Percentiles rank a stretch among this genome's conserved stretches.
These are phyloP conservation scores for Saturnispora gosingensis DNA, from an alignment of 805 yeast species.

Conservation along the genomic window DNA sequence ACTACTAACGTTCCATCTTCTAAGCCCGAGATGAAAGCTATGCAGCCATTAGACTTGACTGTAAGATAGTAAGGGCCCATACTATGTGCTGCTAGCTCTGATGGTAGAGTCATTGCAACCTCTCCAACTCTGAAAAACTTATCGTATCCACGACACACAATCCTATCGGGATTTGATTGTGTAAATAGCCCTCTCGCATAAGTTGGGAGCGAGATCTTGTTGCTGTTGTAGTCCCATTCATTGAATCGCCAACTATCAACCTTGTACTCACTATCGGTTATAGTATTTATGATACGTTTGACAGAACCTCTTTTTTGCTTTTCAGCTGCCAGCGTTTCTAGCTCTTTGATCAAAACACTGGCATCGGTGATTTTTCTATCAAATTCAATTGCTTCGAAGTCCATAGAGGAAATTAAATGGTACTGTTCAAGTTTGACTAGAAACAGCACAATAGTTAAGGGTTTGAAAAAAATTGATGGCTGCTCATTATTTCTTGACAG, in stretches of 20 bases:
- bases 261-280: constrained; percentile 17
- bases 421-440: neutral
- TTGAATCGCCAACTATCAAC: constrained; percentile 65
- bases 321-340: constrained; percentile 3
- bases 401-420: neutral
- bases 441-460: neutral
- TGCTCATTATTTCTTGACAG: neutral
- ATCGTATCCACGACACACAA: constrained; percentile 83
- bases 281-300: constrained; percentile 16
- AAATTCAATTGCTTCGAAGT: neutral
- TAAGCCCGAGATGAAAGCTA: constrained; percentile 71
- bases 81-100: constrained; percentile 37
- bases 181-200: constrained; percentile 82
- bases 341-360: neutral
- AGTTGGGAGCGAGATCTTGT: constrained; percentile 49
- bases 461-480: neutral
- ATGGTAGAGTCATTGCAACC: constrained; percentile 41
- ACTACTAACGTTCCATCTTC: constrained; percentile 71
- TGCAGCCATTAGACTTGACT: constrained; percentile 89
- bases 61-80: constrained; percentile 75
- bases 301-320: constrained; percentile 20
- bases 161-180: constrained; percentile 22
- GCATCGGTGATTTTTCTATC: neutral
- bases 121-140: constrained; percentile 86
- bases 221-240: constrained; percentile 77